These are phyloP conservation scores for Russula brevipes DNA, from an alignment of 768 basidiomycete genomes.

Conservation along the genomic window DNA sequence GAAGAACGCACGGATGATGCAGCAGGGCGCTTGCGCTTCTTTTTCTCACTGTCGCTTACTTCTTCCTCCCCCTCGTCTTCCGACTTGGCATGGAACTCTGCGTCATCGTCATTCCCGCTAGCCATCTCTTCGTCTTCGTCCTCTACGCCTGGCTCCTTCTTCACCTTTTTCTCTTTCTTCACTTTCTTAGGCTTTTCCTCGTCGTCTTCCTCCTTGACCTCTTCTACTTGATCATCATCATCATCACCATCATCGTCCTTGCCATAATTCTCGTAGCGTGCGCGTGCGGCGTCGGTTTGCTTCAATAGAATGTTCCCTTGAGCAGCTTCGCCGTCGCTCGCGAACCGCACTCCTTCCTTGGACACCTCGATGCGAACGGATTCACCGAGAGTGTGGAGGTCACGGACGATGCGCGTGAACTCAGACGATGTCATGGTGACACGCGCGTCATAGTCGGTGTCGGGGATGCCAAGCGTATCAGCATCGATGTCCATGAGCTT, in stretches of 20 bases:
- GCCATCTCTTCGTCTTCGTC: constrained; percentile 41
- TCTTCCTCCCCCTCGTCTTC: constrained; percentile 35
- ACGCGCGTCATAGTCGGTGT: constrained; percentile 94
- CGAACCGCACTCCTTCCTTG: constrained; percentile 93
- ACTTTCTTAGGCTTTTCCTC: constrained; percentile 43
- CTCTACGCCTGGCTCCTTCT: constrained; percentile 36
- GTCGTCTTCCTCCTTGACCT: constrained; percentile 41
- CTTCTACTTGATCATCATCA: constrained; percentile 27
- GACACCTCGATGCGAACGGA: constrained; percentile 91
- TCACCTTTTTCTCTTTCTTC: constrained; percentile 51
- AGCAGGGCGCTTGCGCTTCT: constrained; percentile 60
- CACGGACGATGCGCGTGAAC: constrained; percentile 89
- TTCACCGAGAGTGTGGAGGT: constrained; percentile 87
- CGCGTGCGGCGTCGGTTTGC: constrained; percentile 47
- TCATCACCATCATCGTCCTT: constrained; percentile 23
- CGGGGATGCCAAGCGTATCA: constrained; percentile 91
- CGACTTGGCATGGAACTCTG: constrained; percentile 35
- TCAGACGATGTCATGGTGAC: constrained; percentile 83
- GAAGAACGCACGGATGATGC: constrained; percentile 40
- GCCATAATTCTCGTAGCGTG: constrained; percentile 25
- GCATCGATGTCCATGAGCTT: constrained; percentile 99
- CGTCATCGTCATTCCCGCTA: constrained; percentile 47
- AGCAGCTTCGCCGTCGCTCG: constrained; percentile 90
- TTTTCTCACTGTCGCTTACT: constrained; percentile 38
- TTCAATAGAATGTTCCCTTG: constrained; percentile 83